phyloP scores from a whole-genome alignment of 345 rosid species.

The Bruguiera parviflora region DNA sequence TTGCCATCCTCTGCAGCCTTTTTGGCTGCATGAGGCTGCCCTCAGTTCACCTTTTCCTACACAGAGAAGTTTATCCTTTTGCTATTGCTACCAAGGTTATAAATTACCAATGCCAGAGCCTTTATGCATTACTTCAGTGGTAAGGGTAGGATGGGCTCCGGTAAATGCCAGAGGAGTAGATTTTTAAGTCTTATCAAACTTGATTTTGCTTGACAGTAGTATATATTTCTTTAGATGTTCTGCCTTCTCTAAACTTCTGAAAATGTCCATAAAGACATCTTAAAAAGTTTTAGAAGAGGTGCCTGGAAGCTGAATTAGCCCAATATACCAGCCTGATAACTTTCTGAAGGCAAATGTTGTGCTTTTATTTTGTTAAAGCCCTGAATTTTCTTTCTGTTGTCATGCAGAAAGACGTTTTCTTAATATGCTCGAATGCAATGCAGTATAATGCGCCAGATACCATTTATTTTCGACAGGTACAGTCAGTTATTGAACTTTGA shows the following conservation, averaged over 20 bases:
- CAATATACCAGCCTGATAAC: slow-evolving; percentile 1
- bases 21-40: neutral
- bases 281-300: neutral
- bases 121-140: neutral
- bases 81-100: neutral
- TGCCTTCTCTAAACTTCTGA: slow-evolving; percentile 1
- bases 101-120: neutral
- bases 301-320: neutral
- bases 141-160: neutral
- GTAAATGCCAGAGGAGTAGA: neutral
- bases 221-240: neutral
- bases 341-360: neutral
- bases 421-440: slow-evolving; percentile 31
- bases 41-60: neutral
- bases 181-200: neutral
- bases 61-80: neutral
- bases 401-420: slow-evolving; percentile 31
- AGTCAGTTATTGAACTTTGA: neutral
- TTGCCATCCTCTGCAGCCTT: neutral
- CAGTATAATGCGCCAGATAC: slow-evolving; percentile 35
- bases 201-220: neutral
- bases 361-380: neutral
- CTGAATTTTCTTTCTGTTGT: slow-evolving; percentile 9
- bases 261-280: neutral
- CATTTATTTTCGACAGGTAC: slow-evolving; percentile 30